A percentile compares a stretch with the other conserved stretches of the same genome.
These are phyloP conservation scores for Ogataea zsoltii DNA, from an alignment of 805 yeast genomes.

Conservation along the genomic window DNA sequence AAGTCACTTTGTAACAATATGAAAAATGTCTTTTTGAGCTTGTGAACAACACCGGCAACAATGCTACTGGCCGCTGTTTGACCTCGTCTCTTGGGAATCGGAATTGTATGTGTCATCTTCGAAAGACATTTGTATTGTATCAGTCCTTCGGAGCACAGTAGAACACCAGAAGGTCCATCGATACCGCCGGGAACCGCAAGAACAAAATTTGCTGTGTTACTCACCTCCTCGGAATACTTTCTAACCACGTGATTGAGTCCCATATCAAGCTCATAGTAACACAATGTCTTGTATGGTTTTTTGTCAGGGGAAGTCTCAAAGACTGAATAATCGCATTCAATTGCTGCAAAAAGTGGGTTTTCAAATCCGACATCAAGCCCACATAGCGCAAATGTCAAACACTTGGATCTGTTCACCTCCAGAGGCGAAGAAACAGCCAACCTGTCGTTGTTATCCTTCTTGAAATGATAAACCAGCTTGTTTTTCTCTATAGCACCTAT, in stretches of 20 bases:
- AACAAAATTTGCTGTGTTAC: conserved; percentile 48
- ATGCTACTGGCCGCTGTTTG: conserved; percentile 36
- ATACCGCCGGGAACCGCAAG: conserved; percentile 70
- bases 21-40: conserved; percentile 62
- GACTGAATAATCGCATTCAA: conserved; percentile 61
- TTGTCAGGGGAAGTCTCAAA: conserved; percentile 17
- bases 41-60: conserved; percentile 63
- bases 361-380: conserved; percentile 77
- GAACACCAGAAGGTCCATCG: conserved; percentile 70
- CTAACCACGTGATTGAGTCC: conserved; percentile 78
- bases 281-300: conserved; percentile 38
- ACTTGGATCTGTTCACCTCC: conserved; percentile 56
- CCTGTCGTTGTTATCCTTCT: conserved; percentile 45
- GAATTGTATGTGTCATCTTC: conserved; percentile 38
- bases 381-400: conserved; percentile 52
- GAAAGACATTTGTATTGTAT: conserved; percentile 52
- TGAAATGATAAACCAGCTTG: conserved; percentile 68
- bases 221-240: conserved; percentile 43
- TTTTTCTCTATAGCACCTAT: conserved; percentile 71
- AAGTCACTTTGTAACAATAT: conserved; percentile 64
- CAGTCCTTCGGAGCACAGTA: conserved; percentile 60
- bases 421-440: conserved; percentile 69
- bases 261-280: conserved; percentile 79
- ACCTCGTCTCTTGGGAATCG: conserved; percentile 53
- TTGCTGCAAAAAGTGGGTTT: conserved; percentile 80